A percentile compares a stretch with the other conserved stretches of the same genome.
phyloP scores from a whole-genome alignment of 2,329 filamentous ascomycete genomes.

The Monosporascus sp. region DNA sequence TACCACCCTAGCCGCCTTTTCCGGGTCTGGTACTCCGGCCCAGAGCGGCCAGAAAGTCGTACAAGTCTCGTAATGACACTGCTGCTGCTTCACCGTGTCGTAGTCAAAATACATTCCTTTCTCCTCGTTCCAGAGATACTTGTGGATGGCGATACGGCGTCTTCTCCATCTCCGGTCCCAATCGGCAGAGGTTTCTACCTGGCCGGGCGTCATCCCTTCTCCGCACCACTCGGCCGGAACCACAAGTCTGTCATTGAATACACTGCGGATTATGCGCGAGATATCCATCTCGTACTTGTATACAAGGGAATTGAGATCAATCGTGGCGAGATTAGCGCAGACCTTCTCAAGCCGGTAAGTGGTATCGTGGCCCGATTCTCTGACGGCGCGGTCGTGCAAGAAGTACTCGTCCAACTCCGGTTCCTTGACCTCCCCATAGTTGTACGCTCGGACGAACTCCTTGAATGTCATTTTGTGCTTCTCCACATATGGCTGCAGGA shows the following conservation, averaged over 20 bases:
- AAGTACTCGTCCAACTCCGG: constrained; percentile 94
- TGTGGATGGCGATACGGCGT: constrained; percentile 81
- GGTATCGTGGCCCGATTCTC: constrained; percentile 95
- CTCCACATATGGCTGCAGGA: constrained; percentile 74
- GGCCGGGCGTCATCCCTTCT: constrained; percentile 58
- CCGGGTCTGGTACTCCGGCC: constrained; percentile 81
- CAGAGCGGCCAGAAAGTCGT: constrained; percentile 98
- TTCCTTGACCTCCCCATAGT: constrained; percentile 68
- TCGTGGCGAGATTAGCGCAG: constrained; percentile 83
- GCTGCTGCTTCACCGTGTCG: constrained; percentile 75
- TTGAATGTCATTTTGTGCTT: constrained; percentile 79
- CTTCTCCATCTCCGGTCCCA: constrained; percentile 89
- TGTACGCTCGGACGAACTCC: constrained; percentile 86
- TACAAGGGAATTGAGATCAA: constrained; percentile 88
- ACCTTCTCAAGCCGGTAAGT: constrained; percentile 87
- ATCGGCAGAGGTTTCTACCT: constrained; percentile 73
- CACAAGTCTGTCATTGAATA: constrained; percentile 77
- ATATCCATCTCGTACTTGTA: constrained; percentile 99
- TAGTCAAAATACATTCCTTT: constrained; percentile 99
- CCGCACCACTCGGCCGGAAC: constrained; percentile 80
- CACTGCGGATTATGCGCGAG: constrained; percentile 73
- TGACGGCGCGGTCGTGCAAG: constrained; percentile 88
- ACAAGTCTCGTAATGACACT: constrained; percentile 79
- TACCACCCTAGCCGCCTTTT: constrained; percentile 81
- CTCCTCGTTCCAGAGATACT: constrained; percentile 87